phyloP scores from a whole-genome alignment of 768 basidiomycete species.

The Trametes cubensis region DNA sequence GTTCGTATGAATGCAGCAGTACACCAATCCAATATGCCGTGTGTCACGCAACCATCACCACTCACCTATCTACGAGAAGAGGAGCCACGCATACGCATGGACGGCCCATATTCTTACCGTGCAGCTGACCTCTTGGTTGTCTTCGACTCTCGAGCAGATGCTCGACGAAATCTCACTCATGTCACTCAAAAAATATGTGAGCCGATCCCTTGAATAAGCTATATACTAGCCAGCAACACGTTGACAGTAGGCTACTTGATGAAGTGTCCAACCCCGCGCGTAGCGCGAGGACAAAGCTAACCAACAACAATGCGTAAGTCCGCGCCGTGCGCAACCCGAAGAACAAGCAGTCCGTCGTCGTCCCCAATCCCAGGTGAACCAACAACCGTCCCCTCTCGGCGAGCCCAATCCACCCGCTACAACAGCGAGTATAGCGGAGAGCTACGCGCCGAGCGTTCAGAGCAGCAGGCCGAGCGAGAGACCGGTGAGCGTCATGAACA shows the following conservation, averaged over 20 bases:
- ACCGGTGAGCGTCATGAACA: constrained; percentile 22
- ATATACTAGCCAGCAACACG: constrained; percentile 16
- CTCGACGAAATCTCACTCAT: too few relatives aligned
- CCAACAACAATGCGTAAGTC: neutral
- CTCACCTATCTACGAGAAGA: too few relatives aligned
- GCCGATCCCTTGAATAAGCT: constrained; percentile 16
- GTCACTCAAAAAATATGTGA: neutral
- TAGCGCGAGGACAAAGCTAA: constrained; percentile 17
- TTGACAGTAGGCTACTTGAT: constrained; percentile 14
- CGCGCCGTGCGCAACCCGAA: constrained; percentile 1
- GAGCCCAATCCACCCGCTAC: constrained; percentile 20
- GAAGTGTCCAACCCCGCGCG: constrained; percentile 16
- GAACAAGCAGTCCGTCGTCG: neutral
- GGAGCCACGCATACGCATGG: too few relatives aligned
- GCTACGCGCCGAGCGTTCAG: constrained; percentile 20
- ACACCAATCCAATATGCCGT: too few relatives aligned
- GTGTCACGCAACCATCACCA: too few relatives aligned
- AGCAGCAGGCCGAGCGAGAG: constrained; percentile 23
- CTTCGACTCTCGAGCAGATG: too few relatives aligned
- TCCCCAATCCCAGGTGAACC: neutral
- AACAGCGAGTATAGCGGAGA: neutral
- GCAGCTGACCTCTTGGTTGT: too few relatives aligned
- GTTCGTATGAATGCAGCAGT: too few relatives aligned
- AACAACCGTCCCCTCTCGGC: neutral
- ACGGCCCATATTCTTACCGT: too few relatives aligned